Evolutionary conservation across 1,139 yeast genomes (phyloP), one percentile per base, ranked within the genome.

Genomic region (Hemisphaericaspora xylanilytica): DNA sequence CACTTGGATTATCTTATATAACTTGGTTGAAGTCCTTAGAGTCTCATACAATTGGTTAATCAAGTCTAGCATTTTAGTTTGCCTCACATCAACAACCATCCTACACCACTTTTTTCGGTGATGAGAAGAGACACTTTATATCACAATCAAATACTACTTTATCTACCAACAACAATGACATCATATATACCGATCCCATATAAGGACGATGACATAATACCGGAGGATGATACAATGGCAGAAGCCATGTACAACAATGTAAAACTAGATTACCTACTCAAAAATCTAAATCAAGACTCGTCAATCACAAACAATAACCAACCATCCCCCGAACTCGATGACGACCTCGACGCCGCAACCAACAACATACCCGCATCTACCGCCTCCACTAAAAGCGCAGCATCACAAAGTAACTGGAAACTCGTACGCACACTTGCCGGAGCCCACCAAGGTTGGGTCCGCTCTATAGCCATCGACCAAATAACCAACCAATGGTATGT

Each of bases 381-480:
- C 15, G 21, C 11, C 13, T 7, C 10, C 12, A 14, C 8, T 18
- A 20, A 37, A 28, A 13, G 21, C 28, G 9, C 32, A 14, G 22
- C 28, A 27, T 12, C 30, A 13, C 11, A 35, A 14, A 33, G 30
- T 37, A 33, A 50, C 16, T 89, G 96, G 95, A 75, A 78, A 48
- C 70, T 88, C 3, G 70, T 70, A 56, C 69, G 87, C 40, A 89
- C 92, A 2, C 72, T 92, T 2, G 81, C 87, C 1, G 73, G 73
- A 2, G 98, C 97, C 3, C 98, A 94, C 56, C 73, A 77, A 33
- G 98, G 98, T 0, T 90, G 97, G 95, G 90, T 94, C 1, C 71
- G 96, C 33, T 72, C 88, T 18, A 69, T 89, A 2, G 73, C 83
- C 7, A 76, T 87, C 7, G 98, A 92, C 45, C 95, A 96, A 1